A percentile compares a stretch with the other conserved stretches of the same genome.
Conservation (phyloP, 352 stramenopile genomes). For the Pilasporangium apinafurcum region DNA sequence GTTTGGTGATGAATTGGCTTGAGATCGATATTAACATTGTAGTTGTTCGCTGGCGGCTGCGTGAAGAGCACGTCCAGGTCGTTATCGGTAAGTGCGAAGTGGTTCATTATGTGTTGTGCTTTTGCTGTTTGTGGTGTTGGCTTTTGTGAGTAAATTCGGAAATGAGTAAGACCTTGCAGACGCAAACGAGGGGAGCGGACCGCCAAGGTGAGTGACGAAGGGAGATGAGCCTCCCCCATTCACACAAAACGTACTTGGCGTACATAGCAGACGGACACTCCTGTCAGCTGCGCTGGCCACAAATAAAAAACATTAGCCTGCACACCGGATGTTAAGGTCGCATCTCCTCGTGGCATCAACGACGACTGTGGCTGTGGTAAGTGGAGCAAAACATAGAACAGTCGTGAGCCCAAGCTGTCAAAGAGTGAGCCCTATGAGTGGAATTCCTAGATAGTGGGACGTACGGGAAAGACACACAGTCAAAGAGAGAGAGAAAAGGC, state of each 20-base stretch:
- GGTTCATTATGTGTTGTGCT: slow-evolving; percentile 15
- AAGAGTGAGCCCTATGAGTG: slow-evolving; percentile 2
- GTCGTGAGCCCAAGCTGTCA: neutral
- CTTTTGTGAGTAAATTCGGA: slow-evolving; percentile 15
- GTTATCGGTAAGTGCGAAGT: slow-evolving; percentile 15
- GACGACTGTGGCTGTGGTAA: no score
- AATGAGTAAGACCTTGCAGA: slow-evolving; percentile 11
- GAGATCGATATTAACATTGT: slow-evolving; percentile 26
- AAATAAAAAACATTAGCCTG: neutral
- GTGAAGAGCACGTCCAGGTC: slow-evolving; percentile 26
- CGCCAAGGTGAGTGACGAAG: neutral
- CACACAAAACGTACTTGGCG: slow-evolving; percentile 2
- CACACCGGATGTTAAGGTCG: no score
- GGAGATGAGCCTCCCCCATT: neutral
- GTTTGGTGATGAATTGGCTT: slow-evolving; percentile 9
- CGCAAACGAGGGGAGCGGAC: neutral
- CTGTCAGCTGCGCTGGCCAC: no score
- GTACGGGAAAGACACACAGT: no score
- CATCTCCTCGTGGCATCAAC: no score
- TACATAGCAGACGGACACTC: neutral
- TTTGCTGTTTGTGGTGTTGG: neutral
- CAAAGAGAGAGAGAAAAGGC: no score
- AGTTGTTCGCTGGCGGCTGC: slow-evolving; percentile 1
- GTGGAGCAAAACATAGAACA: neutral
- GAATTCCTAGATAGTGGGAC: neutral